Evolutionary conservation across 257 asterid species (phyloP), one percentile per base, ranked within the genome.

Genomic region (Lycium ferocissimum): DNA sequence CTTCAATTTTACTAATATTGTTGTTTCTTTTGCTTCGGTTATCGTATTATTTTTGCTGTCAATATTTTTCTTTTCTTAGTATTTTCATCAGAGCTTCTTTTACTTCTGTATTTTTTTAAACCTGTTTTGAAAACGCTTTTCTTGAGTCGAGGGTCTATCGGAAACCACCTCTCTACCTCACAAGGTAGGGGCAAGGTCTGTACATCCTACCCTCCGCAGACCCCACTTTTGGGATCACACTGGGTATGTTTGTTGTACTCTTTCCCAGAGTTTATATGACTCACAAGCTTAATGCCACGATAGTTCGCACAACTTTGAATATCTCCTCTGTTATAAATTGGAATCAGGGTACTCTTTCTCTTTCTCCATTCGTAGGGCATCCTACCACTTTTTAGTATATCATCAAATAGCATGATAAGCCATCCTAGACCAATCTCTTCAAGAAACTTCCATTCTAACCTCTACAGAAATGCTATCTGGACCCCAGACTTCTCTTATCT

Each of bases 261-360:
- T 69, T 38, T 37, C 26, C 14, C 78, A 37, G 43, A 37, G 78
- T 11, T 38, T 69, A 38, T 2, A 69, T 37, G 78, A 69, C 78
- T 69, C 53, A 38, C 53, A 69, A 69, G 47, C 78, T 69, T 37
- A 38, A 69, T 69, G 53, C 78, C 51, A 37, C 9, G 26, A 69
- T 37, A 35, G 18, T 37, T 59, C 12, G 4, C 26, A 38, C 51
- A 69, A 37, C 78, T 15, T 37, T 20, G 20, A 69, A 14, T 15
- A 37, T 37, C 22, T 69, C 51, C 51, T 69, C 37, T 15, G 37
- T 37, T 37, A 7, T 69, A 69, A 69, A 37, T 37, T 69, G 76
- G 49, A 69, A 69, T 69, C 76, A 69, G 76, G 49, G 15, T 69
- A 69, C 18, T 69, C 51, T 69, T 7, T 69, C 76, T 69, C 43